Evolutionary conservation across 805 yeast species (phyloP), one percentile per base, ranked within the genome.

Genomic region (Monosporozyma aerobia): DNA sequence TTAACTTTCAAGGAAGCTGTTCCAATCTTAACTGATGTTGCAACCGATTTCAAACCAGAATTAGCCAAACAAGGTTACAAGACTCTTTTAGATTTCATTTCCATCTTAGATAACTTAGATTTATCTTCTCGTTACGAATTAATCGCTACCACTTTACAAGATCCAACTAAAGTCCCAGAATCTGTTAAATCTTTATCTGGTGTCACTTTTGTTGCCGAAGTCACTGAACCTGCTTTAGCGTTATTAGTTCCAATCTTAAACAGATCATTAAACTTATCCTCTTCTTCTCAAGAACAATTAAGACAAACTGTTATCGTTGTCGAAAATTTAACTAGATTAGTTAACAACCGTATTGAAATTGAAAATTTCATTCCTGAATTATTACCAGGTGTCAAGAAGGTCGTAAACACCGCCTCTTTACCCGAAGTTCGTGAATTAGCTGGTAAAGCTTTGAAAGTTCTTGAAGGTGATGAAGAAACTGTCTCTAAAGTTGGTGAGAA

Each of bases 361-460:
- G 95, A 87, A 69, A 76, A 81, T 37, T 92, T 80, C 66, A 86
- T 94, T 59, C 97, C 98, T 44, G 76, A 80, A 60, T 77, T 92
- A 60, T 73, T 85, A 69, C 99, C 99, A n/a, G 95, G 96, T 67
- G 84, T 94, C 45, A 80, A 84, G 69, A 89, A 82, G 68, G 97
- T 94, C 44, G 83, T 85, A 49, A 80, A 87, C 53, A 87, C 90
- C 51, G 98, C 98, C 44, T 85, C 97, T 9, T 76, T 88, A 67
- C 98, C 98, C 44, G 99, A 92, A 71, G 98, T 94, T 50, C 85
- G 99, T 78, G 94, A 85, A 61, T 76, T 94, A 62, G 98, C 97
- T 40, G 77, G 76, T 41, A 92, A 90, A 70, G 98, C 99, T 1
- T 75, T 87, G 54, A 66, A 73, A 8, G 98, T 92, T 44, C 76